Evolutionary conservation across 1,284 basidiomycete species (phyloP), one percentile per base, ranked within the genome.

Genomic region (Ustilago vetiveriae): DNA sequence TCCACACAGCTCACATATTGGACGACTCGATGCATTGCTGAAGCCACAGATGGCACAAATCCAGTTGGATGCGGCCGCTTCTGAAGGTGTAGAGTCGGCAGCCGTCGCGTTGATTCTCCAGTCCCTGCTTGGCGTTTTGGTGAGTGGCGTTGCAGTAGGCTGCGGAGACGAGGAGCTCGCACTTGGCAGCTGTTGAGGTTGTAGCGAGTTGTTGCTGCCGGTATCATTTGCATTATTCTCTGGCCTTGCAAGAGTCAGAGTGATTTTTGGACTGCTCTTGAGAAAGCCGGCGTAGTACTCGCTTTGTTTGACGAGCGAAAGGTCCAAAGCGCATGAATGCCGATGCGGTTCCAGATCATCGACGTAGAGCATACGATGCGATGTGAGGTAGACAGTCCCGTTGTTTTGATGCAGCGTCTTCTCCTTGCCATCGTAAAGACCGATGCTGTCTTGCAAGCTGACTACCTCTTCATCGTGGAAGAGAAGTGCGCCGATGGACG

Each of bases 241-340:
- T 11, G 30, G 37, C 44, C 51, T 54, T 29, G 62, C 58, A n/a
- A 76, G 53, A 16, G 55, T 46, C n/a, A 97, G 84, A 0, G 93
- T 94, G 62, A 96, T 87, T 83, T 98, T 98, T 4, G 95, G 80
- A 0, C 90, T 92, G 21, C 91, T 94, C 54, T 88, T 91, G 84
- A 98, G 90, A 62, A 98, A 89, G 3, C 95, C 94, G 3, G 90
- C 89, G 80, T 96, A 98, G 83, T 91, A 88, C 72, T 97, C 92
- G 3, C 92, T 95, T 75, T 90, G 89, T 2, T 85, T 84, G 48
- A 98, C 85, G 59, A 85, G 84, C 0, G 86, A 84, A 8, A 97
- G 86, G 69, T 79, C 71, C 26, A 84, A 73, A 51, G 89, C 87
- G 46, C 78, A 78, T 14, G 80, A 82, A 39, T 79, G 69, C 27